Base-by-base conservation (phyloP, 108 stramenopile genomes). In the Cyclostephanos invisitatus region DNA sequence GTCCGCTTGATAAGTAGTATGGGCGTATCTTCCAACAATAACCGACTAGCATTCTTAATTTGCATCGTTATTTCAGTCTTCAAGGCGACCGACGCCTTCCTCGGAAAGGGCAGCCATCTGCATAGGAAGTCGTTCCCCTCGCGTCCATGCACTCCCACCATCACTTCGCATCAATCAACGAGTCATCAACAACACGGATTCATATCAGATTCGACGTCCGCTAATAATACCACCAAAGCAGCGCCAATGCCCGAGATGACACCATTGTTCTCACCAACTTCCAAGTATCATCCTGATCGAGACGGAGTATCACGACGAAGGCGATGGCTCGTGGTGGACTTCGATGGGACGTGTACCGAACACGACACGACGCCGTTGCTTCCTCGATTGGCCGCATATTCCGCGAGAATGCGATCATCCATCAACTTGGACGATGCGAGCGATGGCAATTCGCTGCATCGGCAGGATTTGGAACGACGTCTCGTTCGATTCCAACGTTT, bases 321-420 rank as follows among this genome's bases (percentile, higher is more conserved):
- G 27, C 44, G 78, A 10, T 80, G 78, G 80, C 79, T 83, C 7
- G 70, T 83, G 6, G 74, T 86, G 3, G 86, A 86, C 68, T 86
- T 83, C 64, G 86, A 86, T 54, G 81, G 82, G n/a, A 86, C 86
- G 37, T 77, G 77, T 61, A 71, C 70, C 8, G 49, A 73, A 58
- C 68, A 70, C 17, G 86, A 86, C 42, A 86, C 86, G 12, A 84
- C 82, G 11, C 78, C 86, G 4, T 42, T 84, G n/a, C 59, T 86
- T 0, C 86, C 86, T 5, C 73, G 58, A 56, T 37, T 86, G 47
- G 86, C 86, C 5, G 67, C 77, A 5, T 69, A 83, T 25, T 69
- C 64, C 24, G 24, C 79, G 10, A 63, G 76, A 22, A 61, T 60
- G 18, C 70, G 80, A 22, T 77, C 71, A 9, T 75, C 61, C 14